Evolutionary conservation across 352 stramenopile genomes (phyloP), one percentile per base, ranked within the genome.

Genomic region (Phytophthora tubulina): DNA sequence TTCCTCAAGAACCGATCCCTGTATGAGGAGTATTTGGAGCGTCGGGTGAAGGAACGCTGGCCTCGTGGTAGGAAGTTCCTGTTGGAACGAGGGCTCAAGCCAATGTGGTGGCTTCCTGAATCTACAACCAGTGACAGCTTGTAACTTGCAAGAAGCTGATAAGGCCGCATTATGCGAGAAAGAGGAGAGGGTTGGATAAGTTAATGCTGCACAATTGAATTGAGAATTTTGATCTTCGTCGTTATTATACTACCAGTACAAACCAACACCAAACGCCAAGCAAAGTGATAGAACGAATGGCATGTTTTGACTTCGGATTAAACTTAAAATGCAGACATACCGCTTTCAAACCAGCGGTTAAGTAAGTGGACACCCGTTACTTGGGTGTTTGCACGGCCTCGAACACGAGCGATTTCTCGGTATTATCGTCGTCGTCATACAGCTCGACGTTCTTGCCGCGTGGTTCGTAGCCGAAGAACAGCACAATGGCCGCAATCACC

Each of bases 381-480:
- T 73, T 73, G n/a, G 65, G 70, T 36, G 70, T 75, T 67, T 61
- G 53, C 2, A 78, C 54, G 49, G 70, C 65, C 56, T 78, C 70
- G 48, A 78, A 78, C 17, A 33, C 50, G 32, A 64, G 45, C 10
- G 67, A 67, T 10, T 79, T 67, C 9, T 79, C 61, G 1, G 31
- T 52, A 56, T 7, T 15, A 10, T 63, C 38, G 21, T 73, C 67
- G 39, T 80, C 67, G 49, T 78, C 79, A 36, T 82, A 85, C 17
- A 82, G 39, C 56, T 93, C 86, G 31, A 93, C 72, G 65, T 92
- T 84, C 72, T 90, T 88, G 51, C 84, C 86, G 42, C 76, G 76
- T n/a, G 84, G 81, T 41, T 92, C 84, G 62, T 89, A 92, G 55
- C 86, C 86, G 52, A 93, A 91, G 39, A 85, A 35, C 3, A 89